phyloP scores from a whole-genome alignment of 2,329 filamentous ascomycete genomes.

The Xylaria sp. region DNA sequence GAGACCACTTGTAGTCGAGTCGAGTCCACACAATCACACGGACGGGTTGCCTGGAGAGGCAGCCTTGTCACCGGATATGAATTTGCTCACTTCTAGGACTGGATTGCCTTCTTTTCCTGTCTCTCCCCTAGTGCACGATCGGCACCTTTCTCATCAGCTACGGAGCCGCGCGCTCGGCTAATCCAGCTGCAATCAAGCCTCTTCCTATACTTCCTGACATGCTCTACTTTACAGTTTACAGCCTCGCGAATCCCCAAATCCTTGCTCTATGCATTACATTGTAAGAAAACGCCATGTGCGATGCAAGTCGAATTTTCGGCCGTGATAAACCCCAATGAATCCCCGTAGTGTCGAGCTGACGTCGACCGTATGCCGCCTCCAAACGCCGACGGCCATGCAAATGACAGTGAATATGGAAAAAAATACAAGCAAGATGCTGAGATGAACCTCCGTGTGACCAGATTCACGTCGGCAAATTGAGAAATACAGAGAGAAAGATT shows the following conservation, averaged over 20 bases:
- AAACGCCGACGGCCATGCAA: constrained; percentile 47
- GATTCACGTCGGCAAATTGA: not conserved
- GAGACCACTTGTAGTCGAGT: not conserved
- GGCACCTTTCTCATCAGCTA: not conserved
- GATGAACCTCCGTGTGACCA: not conserved
- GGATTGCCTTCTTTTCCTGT: not conserved
- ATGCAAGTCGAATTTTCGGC: constrained; percentile 37
- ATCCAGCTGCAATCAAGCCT: constrained; percentile 1
- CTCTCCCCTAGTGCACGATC: not conserved
- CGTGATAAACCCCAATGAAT: constrained; percentile 32
- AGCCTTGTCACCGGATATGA: not conserved
- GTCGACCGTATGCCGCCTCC: constrained; percentile 42
- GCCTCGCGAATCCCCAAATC: constrained; percentile 16
- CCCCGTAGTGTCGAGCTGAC: constrained; percentile 40
- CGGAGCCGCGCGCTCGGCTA: not conserved
- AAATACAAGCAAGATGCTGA: constrained; percentile 27
- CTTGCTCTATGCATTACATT: constrained; percentile 34
- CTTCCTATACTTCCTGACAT: constrained; percentile 16
- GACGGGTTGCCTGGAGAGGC: not conserved
- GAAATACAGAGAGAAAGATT: not conserved
- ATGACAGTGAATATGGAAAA: constrained; percentile 35
- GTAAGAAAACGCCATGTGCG: constrained; percentile 39
- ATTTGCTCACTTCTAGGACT: not conserved
- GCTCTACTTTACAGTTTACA: constrained; percentile 25
- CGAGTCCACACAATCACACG: not conserved